A percentile compares a stretch with the other conserved stretches of the same genome.
Conservation (phyloP, 805 yeast species). For the Lipomyces anomalus region DNA sequence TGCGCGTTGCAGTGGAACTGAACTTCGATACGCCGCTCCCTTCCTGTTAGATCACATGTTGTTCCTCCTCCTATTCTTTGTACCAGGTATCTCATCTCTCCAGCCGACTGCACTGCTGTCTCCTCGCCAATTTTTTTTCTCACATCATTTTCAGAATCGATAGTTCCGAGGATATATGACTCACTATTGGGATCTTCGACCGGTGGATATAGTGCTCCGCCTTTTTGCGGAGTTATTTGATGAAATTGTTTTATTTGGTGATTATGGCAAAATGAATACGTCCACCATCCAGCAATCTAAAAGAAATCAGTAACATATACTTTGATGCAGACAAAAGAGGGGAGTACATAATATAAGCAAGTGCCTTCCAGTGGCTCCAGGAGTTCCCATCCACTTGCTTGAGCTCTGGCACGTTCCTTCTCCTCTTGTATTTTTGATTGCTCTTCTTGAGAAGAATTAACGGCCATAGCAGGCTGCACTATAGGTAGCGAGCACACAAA, state of each 20-base stretch:
- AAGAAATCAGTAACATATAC: not conserved
- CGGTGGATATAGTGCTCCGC: conserved; percentile 16
- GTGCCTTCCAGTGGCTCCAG: conserved; percentile 22
- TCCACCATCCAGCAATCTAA: conserved; percentile 27
- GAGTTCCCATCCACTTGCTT: conserved; percentile 21
- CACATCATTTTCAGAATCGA: not conserved
- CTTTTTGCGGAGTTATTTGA: conserved; percentile 20
- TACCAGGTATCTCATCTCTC: conserved; percentile 30
- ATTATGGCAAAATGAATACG: conserved; percentile 25
- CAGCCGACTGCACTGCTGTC: conserved; percentile 20
- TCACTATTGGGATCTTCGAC: conserved; percentile 18
- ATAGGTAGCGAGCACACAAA: conserved; percentile 16
- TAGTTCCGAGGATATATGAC: conserved; percentile 17
- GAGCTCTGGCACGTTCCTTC: conserved; percentile 16
- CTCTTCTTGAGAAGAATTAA: conserved; percentile 13
- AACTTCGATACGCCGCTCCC: conserved; percentile 49
- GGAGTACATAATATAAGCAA: conserved; percentile 21
- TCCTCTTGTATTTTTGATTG: conserved; percentile 19
- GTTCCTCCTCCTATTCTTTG: conserved; percentile 47
- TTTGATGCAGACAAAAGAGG: not conserved
- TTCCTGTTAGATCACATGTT: conserved; percentile 52
- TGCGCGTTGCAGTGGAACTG: conserved; percentile 50
- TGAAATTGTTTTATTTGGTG: conserved; percentile 24
- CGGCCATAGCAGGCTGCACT: conserved; percentile 3
- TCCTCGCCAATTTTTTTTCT: conserved; percentile 8